These are phyloP conservation scores for Ascochyta clinopodiicola DNA, from an alignment of 2,329 filamentous ascomycete genomes.

Conservation along the genomic window DNA sequence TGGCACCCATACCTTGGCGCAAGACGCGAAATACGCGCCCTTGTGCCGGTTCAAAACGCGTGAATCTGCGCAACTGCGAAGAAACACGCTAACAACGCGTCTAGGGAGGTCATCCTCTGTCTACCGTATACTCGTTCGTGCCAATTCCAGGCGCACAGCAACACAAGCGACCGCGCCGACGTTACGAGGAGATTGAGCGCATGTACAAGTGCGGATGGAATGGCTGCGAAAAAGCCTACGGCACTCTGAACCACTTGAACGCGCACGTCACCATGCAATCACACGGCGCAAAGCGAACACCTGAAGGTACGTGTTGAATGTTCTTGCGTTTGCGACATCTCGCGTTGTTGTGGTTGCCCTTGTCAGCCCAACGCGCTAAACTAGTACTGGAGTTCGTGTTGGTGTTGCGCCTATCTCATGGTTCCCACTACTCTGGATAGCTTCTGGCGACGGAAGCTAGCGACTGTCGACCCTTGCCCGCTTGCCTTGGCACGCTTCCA, in stretches of 20 bases:
- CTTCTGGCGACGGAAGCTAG: slow-evolving; percentile 56
- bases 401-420: slow-evolving; percentile 51
- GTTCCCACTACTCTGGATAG: slow-evolving; percentile 59
- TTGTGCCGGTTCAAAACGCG: background rate
- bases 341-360: slow-evolving; percentile 35
- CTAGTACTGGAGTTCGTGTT: slow-evolving; percentile 20
- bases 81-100: slow-evolving; percentile 17
- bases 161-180: slow-evolving; percentile 89
- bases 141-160: slow-evolving; percentile 96
- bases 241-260: slow-evolving; percentile 95
- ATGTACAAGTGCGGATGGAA: slow-evolving; percentile 99
- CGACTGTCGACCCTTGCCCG: slow-evolving; percentile 38
- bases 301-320: slow-evolving; percentile 77
- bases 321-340: slow-evolving; percentile 5
- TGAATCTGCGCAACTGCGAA: background rate
- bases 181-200: slow-evolving; percentile 98
- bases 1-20: background rate
- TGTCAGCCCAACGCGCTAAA: slow-evolving; percentile 42
- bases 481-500: slow-evolving; percentile 42
- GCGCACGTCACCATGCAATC: slow-evolving; percentile 99
- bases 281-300: slow-evolving; percentile 91
- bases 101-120: slow-evolving; percentile 60
- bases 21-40: background rate
- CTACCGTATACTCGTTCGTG: slow-evolving; percentile 96
- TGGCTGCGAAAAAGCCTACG: slow-evolving; percentile 97